Percentiles rank a stretch among this genome's conserved stretches.
These are phyloP conservation scores for Closterium sp. DNA, from an alignment of 139 green algal genomes.

Conservation along the genomic window DNA sequence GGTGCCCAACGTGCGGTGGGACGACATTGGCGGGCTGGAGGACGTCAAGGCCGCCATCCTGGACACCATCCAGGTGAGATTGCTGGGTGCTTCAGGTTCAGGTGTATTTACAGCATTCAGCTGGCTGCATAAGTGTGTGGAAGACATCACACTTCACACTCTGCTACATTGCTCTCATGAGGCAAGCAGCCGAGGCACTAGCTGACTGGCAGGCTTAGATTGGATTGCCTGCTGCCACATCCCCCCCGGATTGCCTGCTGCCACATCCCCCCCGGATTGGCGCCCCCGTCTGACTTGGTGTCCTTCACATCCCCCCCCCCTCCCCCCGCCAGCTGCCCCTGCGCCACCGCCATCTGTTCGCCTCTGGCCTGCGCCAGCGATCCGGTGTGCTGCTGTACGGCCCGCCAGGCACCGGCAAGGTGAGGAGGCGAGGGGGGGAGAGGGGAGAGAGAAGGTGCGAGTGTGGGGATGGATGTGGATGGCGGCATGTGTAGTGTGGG, in stretches of 20 bases:
- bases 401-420: constrained; percentile 78
- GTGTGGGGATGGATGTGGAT: too few relatives aligned
- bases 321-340: constrained; percentile 75
- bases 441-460: background rate
- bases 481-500: background rate
- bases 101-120: background rate
- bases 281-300: too few relatives aligned
- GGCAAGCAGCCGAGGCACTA: too few relatives aligned
- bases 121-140: too few relatives aligned
- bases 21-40: constrained; percentile 85
- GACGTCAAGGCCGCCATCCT: constrained; percentile 57
- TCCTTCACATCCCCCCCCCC: background rate
- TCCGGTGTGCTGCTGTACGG: constrained; percentile 79
- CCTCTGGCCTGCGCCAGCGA: constrained; percentile 71
- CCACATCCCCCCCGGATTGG: background rate
- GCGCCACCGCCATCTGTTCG: constrained; percentile 80
- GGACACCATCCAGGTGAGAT: constrained; percentile 66
- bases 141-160: too few relatives aligned
- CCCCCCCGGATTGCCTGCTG: background rate
- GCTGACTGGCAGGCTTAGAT: background rate
- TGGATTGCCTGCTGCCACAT: background rate
- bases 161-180: too few relatives aligned
- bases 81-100: background rate
- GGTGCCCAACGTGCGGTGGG: constrained; percentile 83
- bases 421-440: background rate